Percentiles rank a stretch among this genome's conserved stretches.
phyloP scores from a whole-genome alignment of 768 basidiomycete species.

The Pleurotus tuoliensis region DNA sequence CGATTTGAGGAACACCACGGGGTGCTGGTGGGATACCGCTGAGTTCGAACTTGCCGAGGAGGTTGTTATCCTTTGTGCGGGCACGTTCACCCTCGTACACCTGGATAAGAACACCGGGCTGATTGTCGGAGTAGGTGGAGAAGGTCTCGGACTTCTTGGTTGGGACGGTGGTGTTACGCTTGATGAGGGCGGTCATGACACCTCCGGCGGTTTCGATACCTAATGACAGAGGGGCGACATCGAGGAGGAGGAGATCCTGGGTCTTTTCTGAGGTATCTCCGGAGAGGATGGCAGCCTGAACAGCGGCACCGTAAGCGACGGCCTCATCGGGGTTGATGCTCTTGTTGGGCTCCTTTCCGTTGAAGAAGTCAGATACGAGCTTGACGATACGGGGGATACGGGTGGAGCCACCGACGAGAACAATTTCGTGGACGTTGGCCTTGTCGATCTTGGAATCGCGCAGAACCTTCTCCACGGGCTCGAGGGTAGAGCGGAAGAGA shows the following conservation, averaged over 20 bases:
- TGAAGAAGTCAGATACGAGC: conserved; percentile 97
- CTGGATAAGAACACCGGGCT: conserved; percentile 97
- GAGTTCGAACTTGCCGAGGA: conserved; percentile 97
- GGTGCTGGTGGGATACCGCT: conserved; percentile 95
- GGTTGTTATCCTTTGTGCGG: conserved; percentile 97
- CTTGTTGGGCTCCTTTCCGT: conserved; percentile 97
- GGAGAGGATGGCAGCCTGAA: conserved; percentile 98
- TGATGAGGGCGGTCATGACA: conserved; percentile 98
- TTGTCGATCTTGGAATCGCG: conserved; percentile 99
- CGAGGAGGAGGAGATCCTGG: conserved; percentile 95
- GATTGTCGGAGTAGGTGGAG: conserved; percentile 98
- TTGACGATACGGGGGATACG: conserved; percentile 99
- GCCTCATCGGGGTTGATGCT: conserved; percentile 99
- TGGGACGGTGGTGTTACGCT: conserved; percentile 97
- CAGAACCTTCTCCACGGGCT: conserved; percentile 97
- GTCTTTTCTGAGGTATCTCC: conserved; percentile 99
- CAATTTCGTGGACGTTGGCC: conserved; percentile 92
- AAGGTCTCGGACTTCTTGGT: conserved; percentile 99
- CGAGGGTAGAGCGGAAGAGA: conserved; percentile 89
- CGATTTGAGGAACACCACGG: conserved; percentile 95
- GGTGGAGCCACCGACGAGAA: conserved; percentile 97
- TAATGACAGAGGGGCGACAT: conserved; percentile 96
- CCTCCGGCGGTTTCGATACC: conserved; percentile 99
- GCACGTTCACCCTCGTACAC: conserved; percentile 99
- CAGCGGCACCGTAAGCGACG: conserved; percentile 99